Conservation (phyloP, 441 rosid species). For the Melastoma candidum region DNA sequence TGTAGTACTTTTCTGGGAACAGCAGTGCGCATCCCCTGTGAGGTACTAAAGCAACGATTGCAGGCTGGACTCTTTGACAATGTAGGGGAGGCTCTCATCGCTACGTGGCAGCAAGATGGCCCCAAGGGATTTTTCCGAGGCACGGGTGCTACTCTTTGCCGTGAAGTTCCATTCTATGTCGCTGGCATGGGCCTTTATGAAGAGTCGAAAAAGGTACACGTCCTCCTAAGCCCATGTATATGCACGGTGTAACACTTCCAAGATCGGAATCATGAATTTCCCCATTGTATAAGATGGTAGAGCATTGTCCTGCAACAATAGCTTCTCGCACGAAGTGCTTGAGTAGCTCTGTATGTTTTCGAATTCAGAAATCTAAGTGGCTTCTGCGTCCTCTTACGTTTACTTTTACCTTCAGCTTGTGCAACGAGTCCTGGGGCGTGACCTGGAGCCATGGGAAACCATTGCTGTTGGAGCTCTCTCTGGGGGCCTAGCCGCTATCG, state of each 20-base stretch:
- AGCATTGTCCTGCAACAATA: too few relatives aligned
- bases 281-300: too few relatives aligned
- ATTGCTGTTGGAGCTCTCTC: conserved; percentile 84
- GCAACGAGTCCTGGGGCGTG: conserved; percentile 63
- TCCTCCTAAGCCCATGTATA: too few relatives aligned
- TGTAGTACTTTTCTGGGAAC: conserved; percentile 94
- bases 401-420: conserved; percentile 33
- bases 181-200: conserved; percentile 88
- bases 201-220: conserved; percentile 83
- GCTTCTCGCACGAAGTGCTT: too few relatives aligned
- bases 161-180: conserved; percentile 96
- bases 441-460: conserved; percentile 91
- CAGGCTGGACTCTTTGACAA: conserved; percentile 87
- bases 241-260: too few relatives aligned
- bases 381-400: too few relatives aligned
- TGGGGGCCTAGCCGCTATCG: conserved; percentile 87
- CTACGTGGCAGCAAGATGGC: conserved; percentile 95
- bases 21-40: conserved; percentile 91
- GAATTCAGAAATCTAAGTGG: too few relatives aligned
- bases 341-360: too few relatives aligned
- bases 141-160: conserved; percentile 89
- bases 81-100: conserved; percentile 84
- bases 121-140: conserved; percentile 92
- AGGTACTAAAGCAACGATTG: conserved; percentile 91
- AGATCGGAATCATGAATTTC: too few relatives aligned